Evolutionary conservation across 1,284 basidiomycete genomes (phyloP).

Genomic region (Flammula alnicola): DNA sequence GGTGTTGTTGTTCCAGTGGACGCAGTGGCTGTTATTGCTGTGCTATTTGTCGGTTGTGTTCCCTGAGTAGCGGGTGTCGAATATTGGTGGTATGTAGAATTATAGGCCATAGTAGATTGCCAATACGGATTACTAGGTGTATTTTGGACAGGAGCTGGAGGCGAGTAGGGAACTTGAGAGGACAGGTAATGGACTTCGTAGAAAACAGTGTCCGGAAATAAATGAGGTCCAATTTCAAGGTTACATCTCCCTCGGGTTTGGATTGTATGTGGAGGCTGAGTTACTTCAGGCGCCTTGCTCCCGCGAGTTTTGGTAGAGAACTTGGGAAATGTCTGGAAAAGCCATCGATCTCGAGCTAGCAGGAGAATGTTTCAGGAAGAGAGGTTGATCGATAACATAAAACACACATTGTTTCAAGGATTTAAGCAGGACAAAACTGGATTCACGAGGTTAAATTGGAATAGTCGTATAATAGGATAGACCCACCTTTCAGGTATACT

Average conservation of each 20-base stretch:
- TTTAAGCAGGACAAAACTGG: slow-evolving; percentile 59
- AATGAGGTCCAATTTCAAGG: slow-evolving; percentile 72
- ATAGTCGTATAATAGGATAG: neutral
- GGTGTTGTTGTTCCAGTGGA: slow-evolving; percentile 13
- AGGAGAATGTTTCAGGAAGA: slow-evolving; percentile 5
- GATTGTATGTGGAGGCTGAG: slow-evolving; percentile 59
- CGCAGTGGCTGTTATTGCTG: too few species aligned
- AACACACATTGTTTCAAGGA: slow-evolving; percentile 71
- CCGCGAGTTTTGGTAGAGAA: slow-evolving; percentile 66
- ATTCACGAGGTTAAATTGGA: neutral
- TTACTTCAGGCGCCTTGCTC: slow-evolving; percentile 49
- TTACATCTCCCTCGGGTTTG: slow-evolving; percentile 67
- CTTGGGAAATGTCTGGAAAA: slow-evolving; percentile 69
- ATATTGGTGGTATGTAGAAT: slow-evolving; percentile 14
- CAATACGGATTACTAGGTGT: slow-evolving; percentile 16
- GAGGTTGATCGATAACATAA: slow-evolving; percentile 14
- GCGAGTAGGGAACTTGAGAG: slow-evolving; percentile 11
- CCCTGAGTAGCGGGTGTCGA: slow-evolving; percentile 25
- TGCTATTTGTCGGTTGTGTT: too few species aligned
- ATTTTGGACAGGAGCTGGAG: slow-evolving; percentile 8
- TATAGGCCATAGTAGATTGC: slow-evolving; percentile 17
- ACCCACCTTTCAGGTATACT: slow-evolving; percentile 59
- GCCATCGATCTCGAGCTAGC: slow-evolving; percentile 70
- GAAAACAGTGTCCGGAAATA: slow-evolving; percentile 64
- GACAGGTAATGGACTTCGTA: slow-evolving; percentile 63